Percentiles rank a stretch among this genome's conserved stretches.
phyloP scores from a whole-genome alignment of 805 yeast species.

The Kodamaea leandrae region DNA sequence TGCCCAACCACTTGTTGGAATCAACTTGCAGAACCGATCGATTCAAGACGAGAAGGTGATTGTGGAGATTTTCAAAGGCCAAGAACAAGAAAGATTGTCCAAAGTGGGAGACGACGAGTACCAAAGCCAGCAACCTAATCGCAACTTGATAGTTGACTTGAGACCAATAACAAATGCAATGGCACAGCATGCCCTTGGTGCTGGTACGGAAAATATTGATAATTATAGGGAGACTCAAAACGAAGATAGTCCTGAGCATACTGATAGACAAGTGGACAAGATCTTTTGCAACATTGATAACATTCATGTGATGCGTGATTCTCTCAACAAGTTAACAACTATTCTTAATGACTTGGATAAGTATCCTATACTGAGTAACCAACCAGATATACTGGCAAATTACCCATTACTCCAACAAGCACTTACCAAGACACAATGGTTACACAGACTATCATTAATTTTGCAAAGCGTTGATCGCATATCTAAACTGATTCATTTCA shows the following conservation, averaged over 20 bases:
- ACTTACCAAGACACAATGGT: constrained; percentile 73
- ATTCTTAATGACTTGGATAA: constrained; percentile 68
- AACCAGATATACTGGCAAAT: constrained; percentile 7
- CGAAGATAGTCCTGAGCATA: constrained; percentile 9
- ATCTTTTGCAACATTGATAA: constrained; percentile 89
- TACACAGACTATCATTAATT: constrained; percentile 64
- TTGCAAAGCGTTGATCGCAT: constrained; percentile 75
- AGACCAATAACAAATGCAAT: constrained; percentile 92
- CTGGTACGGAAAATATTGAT: constrained; percentile 95
- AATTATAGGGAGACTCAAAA: constrained; percentile 54
- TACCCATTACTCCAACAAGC: constrained; percentile 43
- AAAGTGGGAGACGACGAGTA: constrained; percentile 20
- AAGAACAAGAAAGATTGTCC: constrained; percentile 31
- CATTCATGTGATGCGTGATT: constrained; percentile 92
- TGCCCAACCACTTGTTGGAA: constrained; percentile 89
- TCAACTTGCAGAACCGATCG: constrained; percentile 76
- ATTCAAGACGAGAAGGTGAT: constrained; percentile 88
- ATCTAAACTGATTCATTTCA: constrained; percentile 76
- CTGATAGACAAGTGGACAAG: constrained; percentile 51
- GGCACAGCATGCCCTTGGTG: constrained; percentile 96
- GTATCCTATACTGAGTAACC: constrained; percentile 31
- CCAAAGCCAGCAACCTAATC: constrained; percentile 34
- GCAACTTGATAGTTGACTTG: constrained; percentile 79
- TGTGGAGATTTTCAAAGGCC: constrained; percentile 67
- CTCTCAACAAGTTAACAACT: constrained; percentile 60